Evolutionary conservation across 2,329 filamentous ascomycete species (phyloP), one percentile per base, ranked within the genome.

Genomic region (Trichoderma guizhouense): DNA sequence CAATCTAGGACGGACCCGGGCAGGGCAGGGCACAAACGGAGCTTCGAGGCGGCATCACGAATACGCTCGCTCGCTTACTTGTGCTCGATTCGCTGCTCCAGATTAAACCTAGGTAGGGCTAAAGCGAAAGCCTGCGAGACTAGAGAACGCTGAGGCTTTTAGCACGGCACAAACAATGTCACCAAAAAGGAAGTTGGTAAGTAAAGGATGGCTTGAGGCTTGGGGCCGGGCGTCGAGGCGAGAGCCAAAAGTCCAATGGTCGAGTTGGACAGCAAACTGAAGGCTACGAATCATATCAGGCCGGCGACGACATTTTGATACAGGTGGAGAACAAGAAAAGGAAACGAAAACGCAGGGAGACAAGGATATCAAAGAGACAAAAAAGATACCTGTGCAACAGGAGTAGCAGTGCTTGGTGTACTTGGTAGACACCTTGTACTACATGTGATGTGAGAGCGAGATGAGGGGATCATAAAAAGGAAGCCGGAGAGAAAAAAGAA

Each of bases 161-260:
- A 60, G 34, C 66, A 69, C 57, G 66, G 39, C 66, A 58, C 66
- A 61, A 62, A 69, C 39, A 62, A 51, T 30, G 53, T 61, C 66
- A 69, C 66, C 7, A 62, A 69, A 69, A n/a, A 69, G 66, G 66
- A 69, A 69, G 66, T 53, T 69, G 55, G 66, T 61, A 69, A 69
- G 28, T 32, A 55, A 55, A n/a, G 55, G 53, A 51, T 36, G 39
- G 57, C 57, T 28, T 51, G 66, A 43, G 55, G 30, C 66, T 61
- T 69, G 55, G 28, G 66, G 12, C 55, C 39, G 57, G 55, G 66
- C 55, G 66, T 61, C 30, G 39, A 51, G 39, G 51, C 36, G 43
- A 66, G 18, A 21, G 15, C 24, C 34, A 51, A 32, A 32, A 30
- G 32, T 32, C 15, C 32, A 21, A 21, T 36, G n/a, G 18, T 51